Percentiles rank a stretch among this genome's conserved stretches.
Conservation (phyloP, 2,329 filamentous ascomycete species). For the Fusarium domesticum region DNA sequence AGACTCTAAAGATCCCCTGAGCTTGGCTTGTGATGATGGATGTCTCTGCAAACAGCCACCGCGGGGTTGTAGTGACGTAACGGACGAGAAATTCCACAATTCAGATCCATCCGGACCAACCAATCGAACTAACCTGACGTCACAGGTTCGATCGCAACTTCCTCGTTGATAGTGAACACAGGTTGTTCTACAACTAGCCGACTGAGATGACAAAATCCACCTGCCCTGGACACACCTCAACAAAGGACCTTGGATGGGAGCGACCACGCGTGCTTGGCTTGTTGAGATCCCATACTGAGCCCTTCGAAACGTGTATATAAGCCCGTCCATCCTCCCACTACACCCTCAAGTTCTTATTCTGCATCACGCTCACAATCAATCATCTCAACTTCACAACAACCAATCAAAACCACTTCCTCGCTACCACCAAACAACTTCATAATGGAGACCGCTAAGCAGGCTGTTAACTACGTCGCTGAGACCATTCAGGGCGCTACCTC, state of each 20-base stretch:
- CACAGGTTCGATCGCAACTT: conserved; percentile 7
- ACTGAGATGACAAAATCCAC: neutral
- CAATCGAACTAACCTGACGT: conserved; percentile 14
- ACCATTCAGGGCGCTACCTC: conserved; percentile 55
- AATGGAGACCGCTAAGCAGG: conserved; percentile 58
- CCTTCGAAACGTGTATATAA: conserved; percentile 21
- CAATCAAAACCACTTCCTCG: conserved; percentile 6
- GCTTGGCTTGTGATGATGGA: conserved; percentile 13
- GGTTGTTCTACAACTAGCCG: neutral
- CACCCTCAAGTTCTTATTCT: neutral
- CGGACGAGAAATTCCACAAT: neutral
- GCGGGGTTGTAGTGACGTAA: conserved; percentile 21
- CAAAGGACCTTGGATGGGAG: too few species aligned
- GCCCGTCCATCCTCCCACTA: conserved; percentile 12
- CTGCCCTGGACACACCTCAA: too few species aligned
- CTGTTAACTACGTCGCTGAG: conserved; percentile 68
- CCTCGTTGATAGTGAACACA: neutral
- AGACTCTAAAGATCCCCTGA: too few species aligned
- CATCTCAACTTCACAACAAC: conserved; percentile 15
- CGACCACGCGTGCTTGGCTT: conserved; percentile 7
- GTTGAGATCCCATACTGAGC: conserved; percentile 6
- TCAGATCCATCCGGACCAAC: neutral
- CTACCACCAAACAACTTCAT: conserved; percentile 29
- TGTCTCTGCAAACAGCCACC: conserved; percentile 4
- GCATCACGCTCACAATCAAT: conserved; percentile 17